Evolutionary conservation across 345 rosid species (phyloP).

Genomic region (Linum trigynum): DNA sequence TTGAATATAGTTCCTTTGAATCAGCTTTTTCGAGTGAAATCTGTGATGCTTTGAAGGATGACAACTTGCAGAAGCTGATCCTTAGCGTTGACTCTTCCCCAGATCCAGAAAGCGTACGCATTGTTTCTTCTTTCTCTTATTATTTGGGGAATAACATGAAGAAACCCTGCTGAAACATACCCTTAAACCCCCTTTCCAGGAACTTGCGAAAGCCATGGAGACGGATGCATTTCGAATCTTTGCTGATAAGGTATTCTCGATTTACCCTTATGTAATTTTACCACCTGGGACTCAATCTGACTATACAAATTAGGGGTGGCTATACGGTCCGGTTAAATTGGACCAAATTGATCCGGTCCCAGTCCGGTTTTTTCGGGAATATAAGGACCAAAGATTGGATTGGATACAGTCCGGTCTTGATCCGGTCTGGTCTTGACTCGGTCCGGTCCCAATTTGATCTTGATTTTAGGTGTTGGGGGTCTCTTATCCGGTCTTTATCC

Average conservation of each 20-base stretch:
- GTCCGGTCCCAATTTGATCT: too few relatives aligned
- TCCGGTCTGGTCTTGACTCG: too few relatives aligned
- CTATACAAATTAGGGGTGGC: background rate
- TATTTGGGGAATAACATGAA: background rate
- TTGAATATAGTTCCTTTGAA: slow-evolving; percentile 4
- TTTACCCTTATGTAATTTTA: background rate
- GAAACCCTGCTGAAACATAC: slow-evolving; percentile 12
- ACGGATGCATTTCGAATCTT: slow-evolving; percentile 35
- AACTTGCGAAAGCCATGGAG: slow-evolving; percentile 50
- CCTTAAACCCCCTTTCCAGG: slow-evolving; percentile 24
- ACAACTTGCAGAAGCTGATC: slow-evolving; percentile 36
- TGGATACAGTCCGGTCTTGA: too few relatives aligned
- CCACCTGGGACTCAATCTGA: background rate
- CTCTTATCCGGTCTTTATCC: too few relatives aligned
- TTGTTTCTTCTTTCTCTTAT: slow-evolving; percentile 3
- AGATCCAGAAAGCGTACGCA: slow-evolving; percentile 37
- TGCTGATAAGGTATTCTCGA: slow-evolving; percentile 38
- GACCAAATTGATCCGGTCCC: too few relatives aligned
- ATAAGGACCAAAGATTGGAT: too few relatives aligned
- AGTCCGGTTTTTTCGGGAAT: too few relatives aligned
- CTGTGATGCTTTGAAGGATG: slow-evolving; percentile 31
- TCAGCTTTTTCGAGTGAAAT: slow-evolving; percentile 53
- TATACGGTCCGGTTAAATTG: too few relatives aligned
- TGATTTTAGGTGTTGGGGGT: too few relatives aligned
- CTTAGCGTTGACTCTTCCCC: slow-evolving; percentile 31